Conservation (phyloP, 441 rosid species). For the Biscutella laevigata region DNA sequence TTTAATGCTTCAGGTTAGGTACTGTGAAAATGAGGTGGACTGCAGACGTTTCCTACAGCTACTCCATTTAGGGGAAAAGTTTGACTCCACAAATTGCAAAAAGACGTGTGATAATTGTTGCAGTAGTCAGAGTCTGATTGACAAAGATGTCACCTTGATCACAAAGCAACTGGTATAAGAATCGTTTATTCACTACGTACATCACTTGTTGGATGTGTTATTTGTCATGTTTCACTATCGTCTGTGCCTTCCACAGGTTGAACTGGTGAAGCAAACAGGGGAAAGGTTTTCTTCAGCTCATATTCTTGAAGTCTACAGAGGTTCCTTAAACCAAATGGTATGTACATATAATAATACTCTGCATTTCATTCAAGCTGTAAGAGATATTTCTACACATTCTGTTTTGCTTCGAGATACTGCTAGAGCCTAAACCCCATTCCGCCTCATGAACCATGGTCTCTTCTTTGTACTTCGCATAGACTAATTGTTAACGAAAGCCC, state of each 20-base stretch:
- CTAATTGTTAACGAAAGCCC: not conserved
- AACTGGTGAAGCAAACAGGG: conserved; percentile 64
- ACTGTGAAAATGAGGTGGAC: conserved; percentile 90
- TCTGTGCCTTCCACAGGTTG: conserved; percentile 44
- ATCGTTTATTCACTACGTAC: conserved; percentile 1
- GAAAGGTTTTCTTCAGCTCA: conserved; percentile 78
- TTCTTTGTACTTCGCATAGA: not conserved
- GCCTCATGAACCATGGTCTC: not conserved
- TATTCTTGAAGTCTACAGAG: conserved; percentile 82
- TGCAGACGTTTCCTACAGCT: conserved; percentile 89
- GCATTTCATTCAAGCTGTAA: not conserved
- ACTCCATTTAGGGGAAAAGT: conserved; percentile 86
- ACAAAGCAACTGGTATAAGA: conserved; percentile 79
- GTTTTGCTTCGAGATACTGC: conserved; percentile 8
- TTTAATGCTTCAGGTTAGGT: conserved; percentile 66
- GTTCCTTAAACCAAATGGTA: conserved; percentile 79
- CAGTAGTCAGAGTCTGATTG: conserved; percentile 46
- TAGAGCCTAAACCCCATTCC: not conserved
- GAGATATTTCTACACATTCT: conserved; percentile 4
- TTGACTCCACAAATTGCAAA: conserved; percentile 56
- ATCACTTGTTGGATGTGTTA: conserved; percentile 13
- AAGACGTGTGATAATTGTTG: conserved; percentile 88
- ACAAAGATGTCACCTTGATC: conserved; percentile 74
- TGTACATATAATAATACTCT: conserved; percentile 14
- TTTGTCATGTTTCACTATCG: not conserved